Evolutionary conservation across 129 eudicot species (phyloP), one percentile per base, ranked within the genome.

Genomic region (Gnaphalium uliginosum): DNA sequence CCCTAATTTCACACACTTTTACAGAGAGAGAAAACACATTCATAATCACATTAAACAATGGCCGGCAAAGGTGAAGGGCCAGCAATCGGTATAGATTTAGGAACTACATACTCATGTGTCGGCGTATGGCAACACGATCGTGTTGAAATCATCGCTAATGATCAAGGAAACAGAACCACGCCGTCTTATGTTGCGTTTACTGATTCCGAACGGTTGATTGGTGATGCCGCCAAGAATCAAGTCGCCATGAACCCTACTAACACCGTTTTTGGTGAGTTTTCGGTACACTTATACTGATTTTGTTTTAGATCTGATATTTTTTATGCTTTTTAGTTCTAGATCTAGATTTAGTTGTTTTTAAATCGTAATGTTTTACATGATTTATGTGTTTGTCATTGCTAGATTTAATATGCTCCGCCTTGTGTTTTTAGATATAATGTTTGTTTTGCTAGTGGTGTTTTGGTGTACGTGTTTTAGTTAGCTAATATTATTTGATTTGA

Each of bases 61-160:
- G 50, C 72, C 30, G 72, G 71, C 17, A 67, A 67, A 67, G 72
- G 72, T 67, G 72, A 67, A 67, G 57, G 72, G 0, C 72, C 72
- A 0, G 72, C 57, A 2, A 68, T 41, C 22, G 72, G 72, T 10
- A 41, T 68, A 4, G 72, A 68, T 41, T 2, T 41, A 23, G 72
- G 72, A 2, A 68, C 72, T 2, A 68, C 72, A 19, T 68, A 68
- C 2, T 68, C 72, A 11, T 68, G 72, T 5, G 72, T 68, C 1
- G 72, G 57, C 14, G 72, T 68, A 23, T 23, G 72, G 72, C 57
- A 68, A 24, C 72, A 68, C 21, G 72, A 68, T 23, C 72, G 72
- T 43, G 72, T 68, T 39, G 72, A 68, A 25, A 68, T 68, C 21
- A 68, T 68, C 27, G 72, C 72, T 13, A 68, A 68, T 11, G 72